Conservation (phyloP, 805 yeast genomes). For the Spathaspora hagerdaliae region DNA sequence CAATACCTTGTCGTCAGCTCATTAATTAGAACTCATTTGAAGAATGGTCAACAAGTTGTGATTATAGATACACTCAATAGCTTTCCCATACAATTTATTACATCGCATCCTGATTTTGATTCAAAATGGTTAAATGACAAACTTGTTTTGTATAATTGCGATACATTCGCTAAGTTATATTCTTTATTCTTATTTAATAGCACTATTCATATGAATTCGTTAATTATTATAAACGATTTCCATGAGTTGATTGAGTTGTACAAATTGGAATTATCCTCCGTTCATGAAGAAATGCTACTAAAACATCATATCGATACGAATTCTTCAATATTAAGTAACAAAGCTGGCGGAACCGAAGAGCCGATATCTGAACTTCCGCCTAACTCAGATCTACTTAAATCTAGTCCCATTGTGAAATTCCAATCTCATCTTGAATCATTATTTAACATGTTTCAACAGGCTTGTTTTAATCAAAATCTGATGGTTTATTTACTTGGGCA, state of each 20-base stretch:
- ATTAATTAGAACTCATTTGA: slow-evolving; percentile 27
- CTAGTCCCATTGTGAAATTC: slow-evolving; percentile 27
- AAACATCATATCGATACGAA: slow-evolving; percentile 28
- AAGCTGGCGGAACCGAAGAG: slow-evolving; percentile 17
- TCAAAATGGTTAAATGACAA: slow-evolving; percentile 15
- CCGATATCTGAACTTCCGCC: slow-evolving; percentile 27
- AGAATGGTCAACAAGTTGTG: slow-evolving; percentile 15
- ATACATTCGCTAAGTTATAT: slow-evolving; percentile 26
- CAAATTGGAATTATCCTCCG: slow-evolving; percentile 26
- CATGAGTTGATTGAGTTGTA: slow-evolving; percentile 35
- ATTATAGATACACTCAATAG: slow-evolving; percentile 27
- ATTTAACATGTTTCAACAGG: slow-evolving; percentile 20
- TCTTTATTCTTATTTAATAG: slow-evolving; percentile 11
- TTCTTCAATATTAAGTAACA: slow-evolving; percentile 14
- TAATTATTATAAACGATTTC: slow-evolving; percentile 26
- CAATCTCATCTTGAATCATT: slow-evolving; percentile 27
- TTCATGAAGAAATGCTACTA: slow-evolving; percentile 30
- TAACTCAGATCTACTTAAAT: slow-evolving; percentile 21
- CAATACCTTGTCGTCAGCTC: slow-evolving; percentile 16
- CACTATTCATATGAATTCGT: slow-evolving; percentile 7
- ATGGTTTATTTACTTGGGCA: slow-evolving; percentile 27
- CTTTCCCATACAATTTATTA: slow-evolving; percentile 26
- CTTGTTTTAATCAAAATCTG: slow-evolving; percentile 19
- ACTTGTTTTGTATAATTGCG: slow-evolving; percentile 11
- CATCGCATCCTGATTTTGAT: slow-evolving; percentile 16